Conservation (phyloP, 2,329 filamentous ascomycete species). For the Reticulascus tulasneorum region DNA sequence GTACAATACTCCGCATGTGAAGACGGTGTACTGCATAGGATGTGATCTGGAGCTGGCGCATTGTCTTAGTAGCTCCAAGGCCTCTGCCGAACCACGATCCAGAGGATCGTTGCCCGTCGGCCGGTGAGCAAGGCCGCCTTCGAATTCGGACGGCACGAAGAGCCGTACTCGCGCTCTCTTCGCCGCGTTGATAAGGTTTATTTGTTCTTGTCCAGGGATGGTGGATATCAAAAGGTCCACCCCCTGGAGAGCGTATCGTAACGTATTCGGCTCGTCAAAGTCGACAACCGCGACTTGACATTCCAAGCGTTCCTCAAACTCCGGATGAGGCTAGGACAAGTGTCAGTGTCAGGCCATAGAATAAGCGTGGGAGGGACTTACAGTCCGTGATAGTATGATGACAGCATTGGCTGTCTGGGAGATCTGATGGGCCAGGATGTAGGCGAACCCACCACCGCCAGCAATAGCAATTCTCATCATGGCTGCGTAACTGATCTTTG, state of each 20-base stretch:
- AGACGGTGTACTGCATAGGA: conserved; percentile 64
- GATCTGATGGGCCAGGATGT: conserved; percentile 49
- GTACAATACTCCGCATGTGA: conserved; percentile 73
- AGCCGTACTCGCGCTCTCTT: conserved; percentile 59
- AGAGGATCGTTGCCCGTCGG: conserved; percentile 50
- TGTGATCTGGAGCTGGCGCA: conserved; percentile 41
- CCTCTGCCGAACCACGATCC: conserved; percentile 56
- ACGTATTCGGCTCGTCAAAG: conserved; percentile 54
- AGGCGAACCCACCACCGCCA: conserved; percentile 41
- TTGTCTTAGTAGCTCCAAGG: conserved; percentile 51
- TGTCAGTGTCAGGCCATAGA: background rate
- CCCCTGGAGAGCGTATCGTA: conserved; percentile 65
- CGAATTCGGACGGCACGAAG: conserved; percentile 74
- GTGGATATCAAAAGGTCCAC: conserved; percentile 74
- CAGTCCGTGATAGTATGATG: conserved; percentile 64
- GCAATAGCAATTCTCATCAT: conserved; percentile 49
- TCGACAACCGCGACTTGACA: conserved; percentile 68
- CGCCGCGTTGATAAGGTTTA: conserved; percentile 70
- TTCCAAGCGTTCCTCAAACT: conserved; percentile 46
- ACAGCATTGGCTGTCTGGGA: conserved; percentile 63
- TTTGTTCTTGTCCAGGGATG: conserved; percentile 60
- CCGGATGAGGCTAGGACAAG: conserved; percentile 43
- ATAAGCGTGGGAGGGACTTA: conserved; percentile 28
- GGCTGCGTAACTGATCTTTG: no score
- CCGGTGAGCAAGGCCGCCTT: conserved; percentile 57